phyloP scores from a whole-genome alignment of 2,329 filamentous ascomycete genomes.

The Metarhizium humberi region DNA sequence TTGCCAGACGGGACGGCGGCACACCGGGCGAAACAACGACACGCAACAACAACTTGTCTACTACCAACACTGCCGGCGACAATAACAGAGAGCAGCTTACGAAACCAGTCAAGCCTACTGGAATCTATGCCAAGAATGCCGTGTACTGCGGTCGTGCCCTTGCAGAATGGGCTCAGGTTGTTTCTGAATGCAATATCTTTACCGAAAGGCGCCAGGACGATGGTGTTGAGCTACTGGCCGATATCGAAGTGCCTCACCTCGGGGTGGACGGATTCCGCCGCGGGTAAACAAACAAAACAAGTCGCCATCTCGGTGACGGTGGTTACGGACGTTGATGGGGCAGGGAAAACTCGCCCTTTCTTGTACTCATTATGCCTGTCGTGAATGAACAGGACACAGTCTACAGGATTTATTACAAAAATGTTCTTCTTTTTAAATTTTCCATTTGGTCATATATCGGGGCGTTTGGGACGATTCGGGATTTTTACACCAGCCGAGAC shows the following conservation, averaged over 20 bases:
- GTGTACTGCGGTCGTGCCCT: constrained; percentile 64
- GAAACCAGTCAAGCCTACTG: constrained; percentile 36
- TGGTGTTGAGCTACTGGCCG: constrained; percentile 54
- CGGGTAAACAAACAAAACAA: not conserved
- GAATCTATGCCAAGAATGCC: constrained; percentile 34
- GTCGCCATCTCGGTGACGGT: too few species aligned
- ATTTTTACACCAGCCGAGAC: not conserved
- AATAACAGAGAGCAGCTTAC: constrained; percentile 22
- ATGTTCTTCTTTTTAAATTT: not conserved
- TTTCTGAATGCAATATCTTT: constrained; percentile 74
- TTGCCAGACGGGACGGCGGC: constrained; percentile 1
- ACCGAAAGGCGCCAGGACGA: constrained; percentile 67
- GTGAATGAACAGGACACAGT: not conserved
- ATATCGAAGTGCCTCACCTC: constrained; percentile 50
- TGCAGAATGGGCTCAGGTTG: constrained; percentile 68
- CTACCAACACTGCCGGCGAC: constrained; percentile 9
- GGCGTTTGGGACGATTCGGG: not conserved
- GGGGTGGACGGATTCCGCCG: constrained; percentile 31
- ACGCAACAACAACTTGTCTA: not conserved
- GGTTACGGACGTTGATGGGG: not conserved
- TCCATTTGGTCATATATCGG: not conserved
- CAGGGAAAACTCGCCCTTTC: not conserved
- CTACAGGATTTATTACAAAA: not conserved
- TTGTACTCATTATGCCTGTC: not conserved
- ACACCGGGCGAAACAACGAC: constrained; percentile 1